A percentile compares a stretch with the other conserved stretches of the same genome.
Evolutionary conservation across 306 rosid genomes (phyloP).

Genomic region (Oemleria cerasiformis): DNA sequence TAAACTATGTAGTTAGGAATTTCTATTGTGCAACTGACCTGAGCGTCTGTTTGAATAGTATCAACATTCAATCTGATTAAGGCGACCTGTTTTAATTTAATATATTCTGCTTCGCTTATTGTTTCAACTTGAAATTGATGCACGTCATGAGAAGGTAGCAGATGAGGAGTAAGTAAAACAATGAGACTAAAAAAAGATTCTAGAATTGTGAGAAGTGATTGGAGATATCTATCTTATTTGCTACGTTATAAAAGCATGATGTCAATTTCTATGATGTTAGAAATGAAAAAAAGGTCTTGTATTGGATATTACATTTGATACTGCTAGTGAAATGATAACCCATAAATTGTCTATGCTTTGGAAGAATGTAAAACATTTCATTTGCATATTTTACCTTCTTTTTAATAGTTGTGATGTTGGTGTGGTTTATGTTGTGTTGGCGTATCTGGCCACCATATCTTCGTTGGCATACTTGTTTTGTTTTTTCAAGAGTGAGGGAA

Average conservation of each 20-base stretch:
- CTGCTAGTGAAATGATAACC: not conserved
- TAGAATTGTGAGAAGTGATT: not conserved
- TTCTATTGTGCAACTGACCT: not conserved
- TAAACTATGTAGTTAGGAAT: not conserved
- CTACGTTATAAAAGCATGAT: not conserved
- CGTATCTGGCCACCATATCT: not conserved
- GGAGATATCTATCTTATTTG: not conserved
- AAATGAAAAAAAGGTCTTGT: not conserved
- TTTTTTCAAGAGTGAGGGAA: slow-evolving; percentile 76
- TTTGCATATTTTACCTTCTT: not conserved
- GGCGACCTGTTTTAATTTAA: no score
- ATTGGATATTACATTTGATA: not conserved
- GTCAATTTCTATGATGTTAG: not conserved
- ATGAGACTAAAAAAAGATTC: not conserved
- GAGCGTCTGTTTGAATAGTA: no score
- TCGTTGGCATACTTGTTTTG: slow-evolving; percentile 22
- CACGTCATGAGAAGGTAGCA: not conserved
- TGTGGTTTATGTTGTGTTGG: slow-evolving; percentile 1
- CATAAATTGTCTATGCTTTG: not conserved
- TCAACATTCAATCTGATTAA: no score
- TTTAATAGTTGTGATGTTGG: not conserved
- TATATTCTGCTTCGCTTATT: no score
- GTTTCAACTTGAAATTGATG: not conserved
- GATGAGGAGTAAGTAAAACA: not conserved
- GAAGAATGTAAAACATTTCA: not conserved